Conservation (phyloP, 495 filamentous ascomycete species). For the Pseudomonodictys pantanalensis region DNA sequence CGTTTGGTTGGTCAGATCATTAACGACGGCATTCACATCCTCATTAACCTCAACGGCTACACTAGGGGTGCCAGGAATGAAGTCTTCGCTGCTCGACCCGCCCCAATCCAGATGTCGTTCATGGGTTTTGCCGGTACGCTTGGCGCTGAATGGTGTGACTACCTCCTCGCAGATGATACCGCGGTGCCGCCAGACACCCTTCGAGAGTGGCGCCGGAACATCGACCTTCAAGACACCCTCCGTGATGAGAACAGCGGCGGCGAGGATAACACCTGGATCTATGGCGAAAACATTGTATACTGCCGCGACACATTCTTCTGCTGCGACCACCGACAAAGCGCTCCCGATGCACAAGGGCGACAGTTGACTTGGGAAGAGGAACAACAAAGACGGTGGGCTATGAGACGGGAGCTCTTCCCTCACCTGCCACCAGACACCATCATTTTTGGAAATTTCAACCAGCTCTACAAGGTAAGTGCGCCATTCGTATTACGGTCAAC, state of each 20-base stretch:
- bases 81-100: slow-evolving; percentile 90
- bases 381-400: slow-evolving; percentile 77
- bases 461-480: slow-evolving; percentile 87
- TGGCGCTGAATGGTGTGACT: slow-evolving; percentile 98
- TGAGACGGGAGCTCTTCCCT: slow-evolving; percentile 95
- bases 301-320: slow-evolving; percentile 97
- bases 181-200: slow-evolving; percentile 82
- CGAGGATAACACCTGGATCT: slow-evolving; percentile 76
- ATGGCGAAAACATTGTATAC: slow-evolving; percentile 95
- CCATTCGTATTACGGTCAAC: neutral
- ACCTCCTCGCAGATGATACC: slow-evolving; percentile 84
- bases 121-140: slow-evolving; percentile 98
- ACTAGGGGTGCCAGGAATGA: slow-evolving; percentile 97
- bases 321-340: slow-evolving; percentile 94
- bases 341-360: slow-evolving; percentile 66
- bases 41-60: slow-evolving; percentile 97
- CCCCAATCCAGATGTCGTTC: slow-evolving; percentile 98
- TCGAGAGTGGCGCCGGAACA: slow-evolving; percentile 70
- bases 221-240: slow-evolving; percentile 67
- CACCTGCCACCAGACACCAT: slow-evolving; percentile 76
- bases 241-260: slow-evolving; percentile 66
- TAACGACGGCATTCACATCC: slow-evolving; percentile 89
- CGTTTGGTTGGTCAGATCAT: slow-evolving; percentile 85
- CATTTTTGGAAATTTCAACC: slow-evolving; percentile 98
- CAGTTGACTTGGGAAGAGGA: slow-evolving; percentile 80